Base-by-base conservation (phyloP, 2,329 filamentous ascomycete genomes). In the Penicillium brasilianum region DNA sequence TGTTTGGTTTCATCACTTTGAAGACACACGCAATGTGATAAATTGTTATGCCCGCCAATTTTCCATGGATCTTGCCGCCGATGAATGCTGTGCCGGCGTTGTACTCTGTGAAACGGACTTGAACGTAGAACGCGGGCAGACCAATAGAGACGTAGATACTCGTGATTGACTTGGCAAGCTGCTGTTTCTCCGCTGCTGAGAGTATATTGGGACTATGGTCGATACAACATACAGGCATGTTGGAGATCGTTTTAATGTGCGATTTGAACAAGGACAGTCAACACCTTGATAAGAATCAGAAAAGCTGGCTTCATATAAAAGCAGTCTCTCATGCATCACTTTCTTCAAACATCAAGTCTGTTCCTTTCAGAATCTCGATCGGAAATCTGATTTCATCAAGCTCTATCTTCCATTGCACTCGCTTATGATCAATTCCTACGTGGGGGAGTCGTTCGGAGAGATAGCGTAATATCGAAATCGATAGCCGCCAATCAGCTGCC, bases 21-120 rank as follows among this genome's bases (percentile, higher is more conserved):
- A 63, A 55, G 1, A 50, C 50, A 4, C 61, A 46, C 7, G 58
- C 63, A 8, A 60, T 14, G 9, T 66, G 58, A 28, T 60, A 44
- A 5, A 64, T 55, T 5, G 41, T 37, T 18, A 64, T 13, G 7
- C 32, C 30, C 2, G 55, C 56, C 14, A 51, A 54, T 5, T 57
- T 57, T 4, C 50, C 18, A 3, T 58, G 53, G 25, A 9, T 22
- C 51, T 49, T 25, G 28, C 46, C 46, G 16, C 46, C 28, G 46
- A 49, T 32, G 4, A 49, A 49, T 30, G 46, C 28, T 32, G 14
- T 5, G 28, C 46, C 28, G 2, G 46, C 2, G 16, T 16, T 28
- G n/a, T 50, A n/a, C 18, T 34, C 30, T 18, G 14, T 22, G n/a
- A 14, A 50, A 14, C 34, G 28, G 10, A 50, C n/a, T 16, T 7